Conservation (phyloP, 345 rosid species). For the Pistacia integerrima region DNA sequence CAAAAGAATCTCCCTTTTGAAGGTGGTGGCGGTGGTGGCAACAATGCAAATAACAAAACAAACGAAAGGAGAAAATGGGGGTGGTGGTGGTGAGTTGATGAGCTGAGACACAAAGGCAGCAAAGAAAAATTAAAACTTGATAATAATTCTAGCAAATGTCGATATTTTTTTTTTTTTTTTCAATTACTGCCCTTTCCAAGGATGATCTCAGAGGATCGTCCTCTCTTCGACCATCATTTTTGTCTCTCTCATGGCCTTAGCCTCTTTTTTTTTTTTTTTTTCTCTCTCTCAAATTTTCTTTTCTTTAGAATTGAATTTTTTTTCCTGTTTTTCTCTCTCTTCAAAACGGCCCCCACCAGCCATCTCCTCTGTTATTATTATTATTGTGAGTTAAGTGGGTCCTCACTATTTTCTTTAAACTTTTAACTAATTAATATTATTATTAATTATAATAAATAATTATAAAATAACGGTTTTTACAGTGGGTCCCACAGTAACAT, state of each 20-base stretch:
- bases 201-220: slow-evolving; percentile 75
- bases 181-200: slow-evolving; percentile 52
- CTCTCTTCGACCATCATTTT: slow-evolving; percentile 62
- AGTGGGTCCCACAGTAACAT: neutral
- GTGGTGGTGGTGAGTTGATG: slow-evolving; percentile 32
- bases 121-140: slow-evolving; percentile 28
- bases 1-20: neutral
- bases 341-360: slow-evolving; percentile 27
- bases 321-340: slow-evolving; percentile 21
- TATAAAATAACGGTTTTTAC: neutral
- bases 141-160: neutral
- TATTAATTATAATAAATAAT: too few species aligned
- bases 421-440: neutral
- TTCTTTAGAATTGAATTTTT: neutral
- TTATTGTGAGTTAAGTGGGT: slow-evolving; percentile 3
- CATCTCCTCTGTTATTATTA: slow-evolving; percentile 20
- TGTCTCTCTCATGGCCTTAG: slow-evolving; percentile 30
- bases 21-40: slow-evolving; percentile 11
- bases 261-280: slow-evolving; percentile 11
- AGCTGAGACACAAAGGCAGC: slow-evolving; percentile 44
- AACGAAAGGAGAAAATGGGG: slow-evolving; percentile 17
- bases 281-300: slow-evolving; percentile 28
- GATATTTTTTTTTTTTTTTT: slow-evolving; percentile 14
- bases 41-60: slow-evolving; percentile 2
- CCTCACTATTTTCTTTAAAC: too few species aligned